Evolutionary conservation across 164 flowering plant species (phyloP).

Genomic region (Buxus sempervirens): DNA sequence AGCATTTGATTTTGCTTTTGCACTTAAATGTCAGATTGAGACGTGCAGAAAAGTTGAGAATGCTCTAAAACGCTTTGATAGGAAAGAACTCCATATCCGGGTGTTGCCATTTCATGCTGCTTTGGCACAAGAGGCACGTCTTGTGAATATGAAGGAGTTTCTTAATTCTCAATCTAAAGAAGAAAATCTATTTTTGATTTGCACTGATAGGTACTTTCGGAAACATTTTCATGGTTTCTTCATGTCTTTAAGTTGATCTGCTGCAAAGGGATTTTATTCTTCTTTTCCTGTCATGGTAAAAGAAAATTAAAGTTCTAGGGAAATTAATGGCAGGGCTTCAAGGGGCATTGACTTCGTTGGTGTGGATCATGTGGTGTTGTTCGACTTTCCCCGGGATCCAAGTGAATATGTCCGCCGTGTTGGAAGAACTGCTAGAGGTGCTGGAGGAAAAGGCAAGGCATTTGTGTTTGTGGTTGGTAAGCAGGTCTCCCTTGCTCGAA

Average conservation of each 20-base stretch:
- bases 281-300: background rate
- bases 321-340: constrained; percentile 65
- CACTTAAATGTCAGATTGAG: constrained; percentile 63
- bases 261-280: background rate
- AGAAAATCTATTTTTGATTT: constrained; percentile 60
- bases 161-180: constrained; percentile 31
- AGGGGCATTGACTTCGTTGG: constrained; percentile 87
- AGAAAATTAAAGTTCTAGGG: background rate
- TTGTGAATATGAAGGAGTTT: constrained; percentile 77
- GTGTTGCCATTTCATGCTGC: constrained; percentile 95
- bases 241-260: background rate
- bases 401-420: constrained; percentile 98
- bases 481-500: constrained; percentile 82
- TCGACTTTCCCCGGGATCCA: constrained; percentile 97
- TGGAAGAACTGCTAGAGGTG: constrained; percentile 99
- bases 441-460: constrained; percentile 86
- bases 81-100: constrained; percentile 47
- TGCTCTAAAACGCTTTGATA: constrained; percentile 63
- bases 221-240: background rate
- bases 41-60: constrained; percentile 97
- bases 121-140: constrained; percentile 62
- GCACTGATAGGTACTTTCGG: constrained; percentile 85
- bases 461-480: constrained; percentile 90
- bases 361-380: constrained; percentile 89
- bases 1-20: background rate